Base-by-base conservation (phyloP, 1,284 basidiomycete genomes). In the Erythrobasidium hasegawianum region DNA sequence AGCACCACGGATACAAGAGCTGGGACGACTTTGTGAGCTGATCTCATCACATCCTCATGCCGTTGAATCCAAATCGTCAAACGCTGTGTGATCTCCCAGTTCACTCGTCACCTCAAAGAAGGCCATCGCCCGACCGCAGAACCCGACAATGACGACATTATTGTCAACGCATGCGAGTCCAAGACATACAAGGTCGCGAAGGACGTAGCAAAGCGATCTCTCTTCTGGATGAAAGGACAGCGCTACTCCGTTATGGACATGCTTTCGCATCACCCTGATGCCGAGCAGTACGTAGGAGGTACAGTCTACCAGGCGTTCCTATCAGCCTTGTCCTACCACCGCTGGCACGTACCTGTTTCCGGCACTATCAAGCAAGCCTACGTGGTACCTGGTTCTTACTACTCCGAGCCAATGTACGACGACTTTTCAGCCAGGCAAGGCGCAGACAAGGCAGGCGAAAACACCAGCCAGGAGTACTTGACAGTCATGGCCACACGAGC, bases 251-350 rank as follows among this genome's bases (percentile, higher is more conserved):
- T 80, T 8, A 39, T 71, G 10, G 76, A 81, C 71, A 80, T 81
- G 76, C 77, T 81, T 20, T 71, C 75, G 38, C 72, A 78, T 69
- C 50, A 64, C 14, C 61, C 61, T 22, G 77, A 79, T 64, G 76
- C 77, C 0, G 26, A 72, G 8, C 47, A 76, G 20, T 84, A 84
- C 64, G 74, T 78, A 7, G 82, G 81, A 1, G 83, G 83, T 0
- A 81, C 82, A 0, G 75, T 85, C 56, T 84, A 80, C 70, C 84
- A 85, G 69, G 82, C 80, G 0, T 84, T 81, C 77, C 79, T 85
- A 57, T 76, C 75, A 27, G 77, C 82, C 0, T 66, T 76, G 2
- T 78, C 79, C 14, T 85, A 83, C 71, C 83, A 85, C 68, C 81
- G 83, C 45, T 85, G 83, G 83, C 80, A 81, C 71, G 76, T 78